Base-by-base conservation (phyloP, 768 basidiomycete genomes). In the Serpula lacrymans region DNA sequence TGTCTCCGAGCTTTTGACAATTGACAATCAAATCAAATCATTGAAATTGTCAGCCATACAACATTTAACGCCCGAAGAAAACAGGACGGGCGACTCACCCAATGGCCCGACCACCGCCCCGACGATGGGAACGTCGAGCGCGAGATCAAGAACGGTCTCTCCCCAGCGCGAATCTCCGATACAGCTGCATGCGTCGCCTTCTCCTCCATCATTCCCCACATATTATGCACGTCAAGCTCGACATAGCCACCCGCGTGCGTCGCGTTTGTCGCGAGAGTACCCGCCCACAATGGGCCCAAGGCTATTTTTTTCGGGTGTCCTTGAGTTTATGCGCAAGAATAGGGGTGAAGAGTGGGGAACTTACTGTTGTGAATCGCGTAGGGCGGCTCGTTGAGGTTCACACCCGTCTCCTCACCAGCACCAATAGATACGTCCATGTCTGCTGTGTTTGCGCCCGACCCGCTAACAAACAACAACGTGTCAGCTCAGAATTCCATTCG, bases 1-100 rank as follows among this genome's bases (percentile, higher is more conserved):
- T 88, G 59, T 90, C 88, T 1, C 88, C 85, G 18, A 88, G 72
- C 80, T 82, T n/a, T n/a, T n/a, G n/a, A n/a, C n/a, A n/a, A n/a
- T n/a, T n/a, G n/a, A 41, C 14, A 43, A 34, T 39, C 10, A 35
- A n/a, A n/a, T n/a, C n/a, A n/a, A n/a, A n/a, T n/a, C n/a, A n/a
- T n/a, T n/a, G n/a, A n/a, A n/a, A n/a, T 22, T 33, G 12, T 26
- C 26, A 17, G 7, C 27, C 34, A 21, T 28, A 38, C 16, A 20
- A 26, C 32, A 13, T 8, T n/a, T 8, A 54, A 22, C 49, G 31
- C 16, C 23, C 26, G 5, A 31, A 26, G 20, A 6, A 4, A 29
- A 14, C n/a, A n/a, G 25, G 36, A 29, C 20, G 30, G 24, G 9
- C 16, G 16, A 30, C 2, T n/a, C n/a, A 80, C 78, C 83, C 84